A percentile compares a stretch with the other conserved stretches of the same genome.
These are phyloP conservation scores for Pulveroboletus ravenelii DNA, from an alignment of 768 basidiomycete genomes.

Conservation along the genomic window DNA sequence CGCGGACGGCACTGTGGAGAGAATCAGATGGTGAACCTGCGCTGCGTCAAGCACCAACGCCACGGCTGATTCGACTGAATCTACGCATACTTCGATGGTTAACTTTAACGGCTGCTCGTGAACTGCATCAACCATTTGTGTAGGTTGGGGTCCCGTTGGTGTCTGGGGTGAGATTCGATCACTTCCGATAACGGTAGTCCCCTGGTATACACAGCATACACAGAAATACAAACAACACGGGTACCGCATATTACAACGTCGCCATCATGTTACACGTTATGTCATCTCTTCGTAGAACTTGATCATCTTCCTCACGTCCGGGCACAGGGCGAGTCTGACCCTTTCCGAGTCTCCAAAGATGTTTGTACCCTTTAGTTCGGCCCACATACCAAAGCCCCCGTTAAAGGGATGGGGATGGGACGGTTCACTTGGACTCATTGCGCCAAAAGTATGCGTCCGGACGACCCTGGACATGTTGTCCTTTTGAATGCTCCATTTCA, in stretches of 20 bases:
- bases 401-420: constrained; percentile 27
- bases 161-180: neutral
- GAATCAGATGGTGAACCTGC: neutral
- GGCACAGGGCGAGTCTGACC: constrained; percentile 64
- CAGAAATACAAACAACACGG: neutral
- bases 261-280: neutral
- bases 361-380: constrained; percentile 46
- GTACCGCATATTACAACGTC: neutral
- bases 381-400: constrained; percentile 47
- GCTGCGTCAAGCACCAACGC: constrained; percentile 40
- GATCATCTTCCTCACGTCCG: constrained; percentile 53
- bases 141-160: neutral
- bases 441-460: constrained; percentile 36
- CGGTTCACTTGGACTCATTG: constrained; percentile 18
- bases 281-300: constrained; percentile 51
- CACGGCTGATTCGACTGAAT: constrained; percentile 68
- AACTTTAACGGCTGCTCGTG: neutral
- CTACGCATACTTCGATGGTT: constrained; percentile 64
- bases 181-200: neutral
- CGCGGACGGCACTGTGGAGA: constrained; percentile 54
- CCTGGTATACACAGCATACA: neutral
- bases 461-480: constrained; percentile 59
- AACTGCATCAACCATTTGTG: constrained; percentile 9
- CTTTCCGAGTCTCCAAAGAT: constrained; percentile 60
- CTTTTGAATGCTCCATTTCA: constrained; percentile 68